Evolutionary conservation across 176 grass and related monocot genomes (phyloP).

Genomic region (Juncus effusus): DNA sequence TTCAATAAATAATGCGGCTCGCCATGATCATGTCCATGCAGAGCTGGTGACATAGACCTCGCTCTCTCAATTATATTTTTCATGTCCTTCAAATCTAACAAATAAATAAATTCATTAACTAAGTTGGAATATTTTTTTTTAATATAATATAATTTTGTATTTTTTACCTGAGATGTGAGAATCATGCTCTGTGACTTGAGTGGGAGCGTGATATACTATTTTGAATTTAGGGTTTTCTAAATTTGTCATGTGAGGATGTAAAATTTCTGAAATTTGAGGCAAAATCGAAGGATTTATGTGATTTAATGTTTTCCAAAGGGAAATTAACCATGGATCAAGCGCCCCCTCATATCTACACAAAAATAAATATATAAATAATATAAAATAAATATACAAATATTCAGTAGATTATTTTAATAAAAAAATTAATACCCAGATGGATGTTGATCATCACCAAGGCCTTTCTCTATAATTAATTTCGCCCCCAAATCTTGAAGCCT

Average conservation of each 20-base stretch:
- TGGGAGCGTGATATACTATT: conserved; percentile 53
- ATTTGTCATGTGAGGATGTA: conserved; percentile 48
- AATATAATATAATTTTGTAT: conserved; percentile 6
- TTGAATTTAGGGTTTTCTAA: conserved; percentile 62
- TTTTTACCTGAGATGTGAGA: conserved; percentile 44
- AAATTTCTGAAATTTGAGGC: conserved; percentile 70
- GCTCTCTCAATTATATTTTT: conserved; percentile 56
- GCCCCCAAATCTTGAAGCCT: conserved; percentile 77
- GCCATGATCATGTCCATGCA: conserved; percentile 56
- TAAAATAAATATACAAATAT: conserved; percentile 3
- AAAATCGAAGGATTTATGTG: conserved; percentile 45
- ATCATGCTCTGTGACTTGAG: conserved; percentile 31
- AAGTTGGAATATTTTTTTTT: background rate
- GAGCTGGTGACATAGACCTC: conserved; percentile 60
- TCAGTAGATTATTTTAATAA: background rate
- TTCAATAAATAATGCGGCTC: conserved; percentile 66
- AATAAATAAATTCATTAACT: conserved; percentile 17
- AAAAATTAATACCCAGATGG: conserved; percentile 67
- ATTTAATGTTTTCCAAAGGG: conserved; percentile 69
- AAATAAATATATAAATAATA: conserved; percentile 20
- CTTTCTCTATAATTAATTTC: conserved; percentile 63
- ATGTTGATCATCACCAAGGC: conserved; percentile 86
- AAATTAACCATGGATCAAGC: conserved; percentile 76
- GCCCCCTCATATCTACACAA: conserved; percentile 72
- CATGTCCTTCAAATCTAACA: conserved; percentile 37